A percentile compares a stretch with the other conserved stretches of the same genome.
Evolutionary conservation across 2,329 filamentous ascomycete genomes (phyloP).

Genomic region (Ophiostoma sp.): DNA sequence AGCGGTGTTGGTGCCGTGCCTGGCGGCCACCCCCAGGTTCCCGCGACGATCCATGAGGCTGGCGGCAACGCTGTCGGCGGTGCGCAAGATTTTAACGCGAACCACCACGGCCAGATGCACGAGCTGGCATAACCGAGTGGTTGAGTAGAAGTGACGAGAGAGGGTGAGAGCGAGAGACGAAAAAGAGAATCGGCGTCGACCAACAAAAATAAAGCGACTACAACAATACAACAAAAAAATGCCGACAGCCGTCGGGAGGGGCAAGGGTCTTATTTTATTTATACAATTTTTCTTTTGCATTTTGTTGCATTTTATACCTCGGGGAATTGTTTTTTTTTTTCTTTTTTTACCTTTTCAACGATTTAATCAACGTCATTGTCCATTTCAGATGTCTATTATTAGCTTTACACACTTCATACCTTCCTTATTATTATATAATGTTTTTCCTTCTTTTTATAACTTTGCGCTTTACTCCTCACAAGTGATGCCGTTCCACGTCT

Average conservation of each 20-base stretch:
- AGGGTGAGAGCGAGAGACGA: neutral
- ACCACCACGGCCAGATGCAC: conserved; percentile 31
- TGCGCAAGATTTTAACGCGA: conserved; percentile 19
- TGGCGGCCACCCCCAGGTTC: conserved; percentile 23
- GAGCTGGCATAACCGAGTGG: conserved; percentile 28
- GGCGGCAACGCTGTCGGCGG: conserved; percentile 24
- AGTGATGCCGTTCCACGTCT: neutral
- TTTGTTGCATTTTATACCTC: conserved; percentile 10
- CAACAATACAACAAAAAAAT: neutral
- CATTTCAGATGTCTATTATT: neutral
- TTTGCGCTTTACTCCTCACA: neutral
- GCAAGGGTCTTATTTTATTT: neutral
- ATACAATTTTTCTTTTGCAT: neutral
- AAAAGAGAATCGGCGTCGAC: neutral
- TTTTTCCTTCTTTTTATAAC: neutral
- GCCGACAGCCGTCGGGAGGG: neutral
- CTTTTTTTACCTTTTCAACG: neutral
- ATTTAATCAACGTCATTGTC: neutral
- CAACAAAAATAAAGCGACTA: neutral
- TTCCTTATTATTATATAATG: neutral
- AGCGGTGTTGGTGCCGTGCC: neutral
- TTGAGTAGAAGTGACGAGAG: neutral
- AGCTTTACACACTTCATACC: neutral
- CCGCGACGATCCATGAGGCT: conserved; percentile 30
- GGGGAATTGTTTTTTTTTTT: neutral